These are phyloP conservation scores for Delitschia confertaspora DNA, from an alignment of 495 filamentous ascomycete species.

Conservation along the genomic window DNA sequence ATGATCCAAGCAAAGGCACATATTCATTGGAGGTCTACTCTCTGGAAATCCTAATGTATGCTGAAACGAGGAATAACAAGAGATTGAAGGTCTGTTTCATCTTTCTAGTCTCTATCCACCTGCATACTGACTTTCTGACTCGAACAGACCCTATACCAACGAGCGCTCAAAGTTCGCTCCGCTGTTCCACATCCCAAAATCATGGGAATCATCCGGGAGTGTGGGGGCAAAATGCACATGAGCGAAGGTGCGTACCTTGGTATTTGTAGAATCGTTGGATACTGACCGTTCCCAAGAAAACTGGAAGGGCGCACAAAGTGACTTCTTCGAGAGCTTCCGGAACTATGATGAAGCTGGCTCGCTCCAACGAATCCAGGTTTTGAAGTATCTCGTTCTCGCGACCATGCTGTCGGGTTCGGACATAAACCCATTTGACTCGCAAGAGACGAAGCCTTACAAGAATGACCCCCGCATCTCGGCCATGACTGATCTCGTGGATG, in stretches of 20 bases:
- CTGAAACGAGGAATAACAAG: slow-evolving; percentile 94
- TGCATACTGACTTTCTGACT: slow-evolving; percentile 21
- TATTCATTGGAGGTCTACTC: slow-evolving; percentile 95
- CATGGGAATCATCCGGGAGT: slow-evolving; percentile 97
- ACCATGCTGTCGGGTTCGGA: slow-evolving; percentile 99
- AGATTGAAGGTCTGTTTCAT: slow-evolving; percentile 60
- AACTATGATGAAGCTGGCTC: slow-evolving; percentile 99
- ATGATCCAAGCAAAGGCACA: slow-evolving; percentile 93
- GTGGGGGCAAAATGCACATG: slow-evolving; percentile 99
- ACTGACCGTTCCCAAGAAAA: slow-evolving; percentile 54
- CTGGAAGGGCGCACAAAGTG: slow-evolving; percentile 93
- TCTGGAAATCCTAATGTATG: slow-evolving; percentile 97
- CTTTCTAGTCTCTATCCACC: background rate
- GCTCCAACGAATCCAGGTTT: slow-evolving; percentile 88
- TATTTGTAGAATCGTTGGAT: background rate
- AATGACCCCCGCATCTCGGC: slow-evolving; percentile 88
- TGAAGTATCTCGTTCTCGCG: slow-evolving; percentile 92
- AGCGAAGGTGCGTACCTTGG: slow-evolving; percentile 52
- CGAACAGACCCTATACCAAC: slow-evolving; percentile 65
- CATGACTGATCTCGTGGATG: slow-evolving; percentile 95
- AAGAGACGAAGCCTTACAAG: slow-evolving; percentile 98
- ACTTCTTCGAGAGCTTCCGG: slow-evolving; percentile 97
- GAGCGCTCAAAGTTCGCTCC: slow-evolving; percentile 80
- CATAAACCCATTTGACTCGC: slow-evolving; percentile 98
- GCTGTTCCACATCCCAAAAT: slow-evolving; percentile 97